A percentile compares a stretch with the other conserved stretches of the same genome.
phyloP scores from a whole-genome alignment of 257 asterid genomes.

The Solanum etuberosum region DNA sequence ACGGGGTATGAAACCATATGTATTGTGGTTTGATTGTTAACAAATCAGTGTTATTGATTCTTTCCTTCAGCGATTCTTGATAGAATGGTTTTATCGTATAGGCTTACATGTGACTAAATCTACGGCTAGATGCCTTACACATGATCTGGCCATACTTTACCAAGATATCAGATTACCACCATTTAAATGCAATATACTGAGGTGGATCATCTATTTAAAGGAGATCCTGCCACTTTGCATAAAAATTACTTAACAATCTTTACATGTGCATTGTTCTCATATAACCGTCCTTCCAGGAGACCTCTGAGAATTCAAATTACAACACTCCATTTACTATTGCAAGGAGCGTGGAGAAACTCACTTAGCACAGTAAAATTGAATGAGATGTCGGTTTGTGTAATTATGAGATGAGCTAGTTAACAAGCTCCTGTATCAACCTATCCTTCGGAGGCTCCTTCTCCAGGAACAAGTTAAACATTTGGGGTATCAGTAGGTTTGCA shows the following conservation, averaged over 20 bases:
- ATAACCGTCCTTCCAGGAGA: neutral
- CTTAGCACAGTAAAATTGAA: neutral
- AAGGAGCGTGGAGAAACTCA: neutral
- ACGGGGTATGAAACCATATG: neutral
- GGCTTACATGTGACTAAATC: neutral
- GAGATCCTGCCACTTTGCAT: neutral
- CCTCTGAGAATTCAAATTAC: neutral
- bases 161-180: neutral
- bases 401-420: neutral
- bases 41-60: neutral
- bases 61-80: neutral
- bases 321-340: neutral
- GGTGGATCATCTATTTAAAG: neutral
- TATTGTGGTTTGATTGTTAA: neutral
- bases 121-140: neutral
- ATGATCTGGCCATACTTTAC: neutral
- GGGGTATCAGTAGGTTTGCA: neutral
- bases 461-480: neutral
- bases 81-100: neutral
- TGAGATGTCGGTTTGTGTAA: neutral
- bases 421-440: neutral
- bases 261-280: neutral
- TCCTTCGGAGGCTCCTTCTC: neutral
- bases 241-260: neutral
- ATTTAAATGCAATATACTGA: neutral